phyloP scores from a whole-genome alignment of 2,329 filamentous ascomycete genomes.

The Huntiella bhutanensis region DNA sequence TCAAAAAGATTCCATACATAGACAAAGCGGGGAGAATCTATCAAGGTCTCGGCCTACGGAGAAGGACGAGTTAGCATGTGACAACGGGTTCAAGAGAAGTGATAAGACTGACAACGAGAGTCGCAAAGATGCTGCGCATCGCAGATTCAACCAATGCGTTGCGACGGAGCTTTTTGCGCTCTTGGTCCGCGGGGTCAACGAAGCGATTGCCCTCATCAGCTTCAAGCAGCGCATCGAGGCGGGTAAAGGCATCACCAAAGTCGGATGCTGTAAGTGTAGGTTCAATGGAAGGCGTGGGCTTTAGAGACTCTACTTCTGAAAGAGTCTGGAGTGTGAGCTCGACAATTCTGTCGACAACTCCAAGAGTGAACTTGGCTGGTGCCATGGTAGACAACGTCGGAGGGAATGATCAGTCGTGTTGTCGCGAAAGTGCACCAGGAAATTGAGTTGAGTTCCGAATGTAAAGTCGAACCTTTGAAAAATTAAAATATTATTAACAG shows the following conservation, averaged over 20 bases:
- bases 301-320: conserved; percentile 36
- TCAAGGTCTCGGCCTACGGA: conserved; percentile 48
- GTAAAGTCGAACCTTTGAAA: no score
- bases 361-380: no score
- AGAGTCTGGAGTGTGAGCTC: conserved; percentile 18
- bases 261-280: conserved; percentile 55
- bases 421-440: no score
- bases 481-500: no score
- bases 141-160: conserved; percentile 67
- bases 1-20: conserved; percentile 88
- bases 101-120: conserved; percentile 44
- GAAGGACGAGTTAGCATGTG: neutral
- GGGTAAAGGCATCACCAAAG: conserved; percentile 30
- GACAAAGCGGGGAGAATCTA: conserved; percentile 61
- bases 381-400: no score
- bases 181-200: conserved; percentile 17
- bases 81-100: conserved; percentile 3
- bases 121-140: conserved; percentile 62
- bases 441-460: no score
- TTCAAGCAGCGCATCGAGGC: conserved; percentile 24
- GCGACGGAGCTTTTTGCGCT: conserved; percentile 25
- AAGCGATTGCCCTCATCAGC: conserved; percentile 14
- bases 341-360: no score
- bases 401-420: no score
- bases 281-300: conserved; percentile 45